phyloP scores from a whole-genome alignment of 371 early-diverging fungal genomes.

The Mortierella sp. region DNA sequence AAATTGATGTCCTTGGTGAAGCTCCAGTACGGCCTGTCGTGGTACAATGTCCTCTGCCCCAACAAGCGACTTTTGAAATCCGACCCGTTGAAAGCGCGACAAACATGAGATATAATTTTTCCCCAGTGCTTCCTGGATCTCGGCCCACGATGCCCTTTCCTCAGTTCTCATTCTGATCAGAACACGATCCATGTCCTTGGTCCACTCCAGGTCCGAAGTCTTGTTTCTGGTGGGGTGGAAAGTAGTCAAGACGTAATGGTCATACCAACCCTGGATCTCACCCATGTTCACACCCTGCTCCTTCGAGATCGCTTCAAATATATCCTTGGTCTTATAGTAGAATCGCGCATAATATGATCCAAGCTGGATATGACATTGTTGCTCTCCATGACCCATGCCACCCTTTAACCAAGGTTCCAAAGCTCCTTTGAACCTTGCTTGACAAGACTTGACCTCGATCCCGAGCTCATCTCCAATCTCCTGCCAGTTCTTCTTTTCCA shows the following conservation, averaged over 20 bases:
- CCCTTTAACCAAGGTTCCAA: slow-evolving; percentile 12
- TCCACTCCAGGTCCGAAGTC: neutral
- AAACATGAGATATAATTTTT: neutral
- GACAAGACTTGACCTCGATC: neutral
- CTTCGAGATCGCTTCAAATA: slow-evolving; percentile 2
- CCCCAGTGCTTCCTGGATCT: neutral
- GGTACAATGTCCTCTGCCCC: neutral
- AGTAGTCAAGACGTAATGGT: neutral
- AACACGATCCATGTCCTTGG: slow-evolving; percentile 5
- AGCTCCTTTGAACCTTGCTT: neutral
- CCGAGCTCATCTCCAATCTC: neutral
- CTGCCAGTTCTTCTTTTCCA: neutral
- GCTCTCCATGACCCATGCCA: slow-evolving; percentile 6
- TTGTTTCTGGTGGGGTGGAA: too few species aligned
- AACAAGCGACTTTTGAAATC: neutral
- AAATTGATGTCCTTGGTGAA: neutral
- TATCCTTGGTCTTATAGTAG: neutral
- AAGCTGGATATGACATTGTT: neutral
- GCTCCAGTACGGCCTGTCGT: neutral
- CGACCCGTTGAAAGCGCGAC: neutral
- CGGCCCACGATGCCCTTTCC: neutral
- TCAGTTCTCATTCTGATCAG: neutral
- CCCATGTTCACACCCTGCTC: neutral
- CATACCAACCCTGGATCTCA: slow-evolving; percentile 5
- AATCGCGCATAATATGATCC: neutral